Evolutionary conservation across 345 rosid genomes (phyloP).

Genomic region (Eucalyptus marginata): DNA sequence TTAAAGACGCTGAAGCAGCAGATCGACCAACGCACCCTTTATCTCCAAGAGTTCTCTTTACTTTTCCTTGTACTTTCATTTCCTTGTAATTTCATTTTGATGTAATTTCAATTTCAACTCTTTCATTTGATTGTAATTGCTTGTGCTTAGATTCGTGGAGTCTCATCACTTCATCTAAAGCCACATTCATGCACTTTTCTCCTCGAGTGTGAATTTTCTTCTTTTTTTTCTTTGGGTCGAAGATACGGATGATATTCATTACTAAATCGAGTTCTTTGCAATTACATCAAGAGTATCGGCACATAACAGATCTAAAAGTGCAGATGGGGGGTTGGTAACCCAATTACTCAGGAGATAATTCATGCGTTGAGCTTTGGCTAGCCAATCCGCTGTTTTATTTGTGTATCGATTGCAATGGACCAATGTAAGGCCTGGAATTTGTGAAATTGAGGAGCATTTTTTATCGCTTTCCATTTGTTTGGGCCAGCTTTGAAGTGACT

Average conservation of each 20-base stretch:
- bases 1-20: background rate
- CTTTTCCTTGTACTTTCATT: background rate
- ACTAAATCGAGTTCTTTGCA: too few relatives aligned
- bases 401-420: too few relatives aligned
- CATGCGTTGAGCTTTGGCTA: too few relatives aligned
- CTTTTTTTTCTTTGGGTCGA: too few relatives aligned
- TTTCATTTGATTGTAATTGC: background rate
- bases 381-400: too few relatives aligned
- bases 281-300: too few relatives aligned
- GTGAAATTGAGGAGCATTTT: background rate
- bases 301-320: too few relatives aligned
- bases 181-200: accelerated
- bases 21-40: accelerated
- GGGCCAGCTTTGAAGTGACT: background rate
- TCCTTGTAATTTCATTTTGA: too few relatives aligned
- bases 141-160: background rate
- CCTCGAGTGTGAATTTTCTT: background rate
- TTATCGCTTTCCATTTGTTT: background rate
- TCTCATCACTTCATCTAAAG: background rate
- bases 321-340: too few relatives aligned
- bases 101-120: background rate
- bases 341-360: too few relatives aligned
- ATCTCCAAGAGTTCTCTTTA: background rate
- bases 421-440: too few relatives aligned
- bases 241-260: too few relatives aligned